Evolutionary conservation across 371 early-diverging fungal genomes (phyloP).

Genomic region (Circinella minor): DNA sequence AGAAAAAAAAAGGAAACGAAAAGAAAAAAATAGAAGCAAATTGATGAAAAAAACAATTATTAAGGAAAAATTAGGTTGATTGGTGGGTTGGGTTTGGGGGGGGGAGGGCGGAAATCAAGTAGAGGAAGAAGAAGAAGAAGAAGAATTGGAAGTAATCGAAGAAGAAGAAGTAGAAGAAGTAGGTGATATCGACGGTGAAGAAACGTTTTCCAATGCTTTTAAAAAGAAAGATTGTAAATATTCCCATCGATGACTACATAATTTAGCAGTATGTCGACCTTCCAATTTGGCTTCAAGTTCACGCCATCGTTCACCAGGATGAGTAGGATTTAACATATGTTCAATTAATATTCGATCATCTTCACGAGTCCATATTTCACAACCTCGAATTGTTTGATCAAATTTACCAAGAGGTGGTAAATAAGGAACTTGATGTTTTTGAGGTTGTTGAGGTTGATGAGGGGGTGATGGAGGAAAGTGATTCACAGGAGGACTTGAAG

Average conservation of each 20-base stretch:
- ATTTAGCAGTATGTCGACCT: slow-evolving; percentile 24
- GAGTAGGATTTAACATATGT: slow-evolving; percentile 22
- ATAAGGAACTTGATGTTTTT: slow-evolving; percentile 8
- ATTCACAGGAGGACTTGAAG: background rate
- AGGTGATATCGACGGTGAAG: background rate
- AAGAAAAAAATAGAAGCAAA: too few relatives aligned
- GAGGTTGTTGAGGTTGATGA: slow-evolving; percentile 3
- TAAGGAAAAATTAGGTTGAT: too few relatives aligned
- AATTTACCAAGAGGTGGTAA: slow-evolving; percentile 35
- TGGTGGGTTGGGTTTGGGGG: background rate
- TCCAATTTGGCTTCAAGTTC: slow-evolving; percentile 26
- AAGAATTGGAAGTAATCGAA: background rate
- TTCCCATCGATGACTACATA: slow-evolving; percentile 28
- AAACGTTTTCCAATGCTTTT: slow-evolving; percentile 9
- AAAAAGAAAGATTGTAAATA: slow-evolving; percentile 22
- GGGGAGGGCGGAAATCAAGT: background rate
- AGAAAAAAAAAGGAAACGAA: too few relatives aligned
- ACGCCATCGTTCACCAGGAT: slow-evolving; percentile 16
- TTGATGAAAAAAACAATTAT: too few relatives aligned
- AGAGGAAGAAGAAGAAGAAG: background rate
- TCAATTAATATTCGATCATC: slow-evolving; percentile 26
- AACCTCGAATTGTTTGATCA: slow-evolving; percentile 47
- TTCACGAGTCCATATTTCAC: slow-evolving; percentile 31
- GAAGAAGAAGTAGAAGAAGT: slow-evolving; percentile 1
- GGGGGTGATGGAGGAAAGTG: slow-evolving; percentile 14